These are phyloP conservation scores for Clathrospora elynae DNA, from an alignment of 2,329 filamentous ascomycete genomes.

Conservation along the genomic window DNA sequence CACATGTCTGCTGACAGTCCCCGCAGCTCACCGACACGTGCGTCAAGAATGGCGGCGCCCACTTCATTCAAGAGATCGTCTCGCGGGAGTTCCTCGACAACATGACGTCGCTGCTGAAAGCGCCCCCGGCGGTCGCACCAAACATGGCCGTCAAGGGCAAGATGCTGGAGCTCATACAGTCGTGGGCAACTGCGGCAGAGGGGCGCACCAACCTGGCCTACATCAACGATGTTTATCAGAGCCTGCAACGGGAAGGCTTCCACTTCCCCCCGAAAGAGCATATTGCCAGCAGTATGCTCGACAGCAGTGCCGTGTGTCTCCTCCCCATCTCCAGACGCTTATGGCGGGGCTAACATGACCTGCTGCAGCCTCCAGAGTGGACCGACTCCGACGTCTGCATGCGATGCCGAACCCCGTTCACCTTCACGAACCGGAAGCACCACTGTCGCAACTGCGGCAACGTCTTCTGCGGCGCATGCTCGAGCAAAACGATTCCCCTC, in stretches of 20 bases:
- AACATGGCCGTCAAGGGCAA: constrained; percentile 87
- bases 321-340: neutral
- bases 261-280: constrained; percentile 85
- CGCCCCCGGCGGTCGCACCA: constrained; percentile 72
- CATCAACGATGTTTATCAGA: constrained; percentile 84
- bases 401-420: constrained; percentile 93
- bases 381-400: constrained; percentile 97
- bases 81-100: constrained; percentile 99
- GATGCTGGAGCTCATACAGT: constrained; percentile 91
- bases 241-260: constrained; percentile 81
- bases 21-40: constrained; percentile 89
- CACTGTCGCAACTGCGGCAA: constrained; percentile 98
- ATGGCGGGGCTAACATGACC: constrained; percentile 2
- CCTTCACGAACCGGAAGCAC: constrained; percentile 97
- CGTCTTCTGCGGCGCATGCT: constrained; percentile 95
- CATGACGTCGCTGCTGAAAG: constrained; percentile 84
- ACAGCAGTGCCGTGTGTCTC: constrained; percentile 83
- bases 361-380: constrained; percentile 85
- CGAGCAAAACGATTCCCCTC: constrained; percentile 82
- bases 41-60: constrained; percentile 95
- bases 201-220: constrained; percentile 82
- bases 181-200: constrained; percentile 89
- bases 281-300: constrained; percentile 95
- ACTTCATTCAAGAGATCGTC: constrained; percentile 94
- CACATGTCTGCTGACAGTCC: constrained; percentile 13